phyloP scores from a whole-genome alignment of 2,329 filamentous ascomycete genomes.

The Sarocladium kiliense region DNA sequence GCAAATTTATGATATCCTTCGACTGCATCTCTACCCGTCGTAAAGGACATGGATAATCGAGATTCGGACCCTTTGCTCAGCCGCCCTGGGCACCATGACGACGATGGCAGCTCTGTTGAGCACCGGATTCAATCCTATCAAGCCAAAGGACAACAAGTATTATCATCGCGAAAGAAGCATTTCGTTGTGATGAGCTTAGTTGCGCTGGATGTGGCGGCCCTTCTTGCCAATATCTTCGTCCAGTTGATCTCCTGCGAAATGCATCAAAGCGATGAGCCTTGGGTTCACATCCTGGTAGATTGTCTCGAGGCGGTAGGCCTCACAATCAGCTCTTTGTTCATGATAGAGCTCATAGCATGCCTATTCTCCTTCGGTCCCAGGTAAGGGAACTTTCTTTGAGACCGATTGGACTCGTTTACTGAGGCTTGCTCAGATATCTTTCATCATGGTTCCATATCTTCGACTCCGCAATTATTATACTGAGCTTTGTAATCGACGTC shows the following conservation, averaged over 20 bases:
- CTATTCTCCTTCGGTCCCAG: conserved; percentile 50
- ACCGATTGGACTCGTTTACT: no score
- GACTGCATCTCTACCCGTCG: no score
- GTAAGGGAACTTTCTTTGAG: no score
- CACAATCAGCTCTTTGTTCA: conserved; percentile 59
- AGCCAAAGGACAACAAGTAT: conserved; percentile 15
- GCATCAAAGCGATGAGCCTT: conserved; percentile 30
- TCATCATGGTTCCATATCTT: conserved; percentile 56
- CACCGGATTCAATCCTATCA: not conserved
- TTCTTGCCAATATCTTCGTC: conserved; percentile 43
- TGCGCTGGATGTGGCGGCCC: conserved; percentile 37
- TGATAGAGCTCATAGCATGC: conserved; percentile 54
- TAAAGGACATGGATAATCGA: not conserved
- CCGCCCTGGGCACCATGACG: not conserved
- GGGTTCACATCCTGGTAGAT: conserved; percentile 32
- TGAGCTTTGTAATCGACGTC: conserved; percentile 58
- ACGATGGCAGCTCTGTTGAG: not conserved
- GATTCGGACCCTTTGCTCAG: conserved; percentile 1
- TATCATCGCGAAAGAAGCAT: conserved; percentile 37
- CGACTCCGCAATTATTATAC: conserved; percentile 57
- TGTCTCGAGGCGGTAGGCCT: conserved; percentile 47
- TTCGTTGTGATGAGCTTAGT: conserved; percentile 39
- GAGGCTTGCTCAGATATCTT: conserved; percentile 43
- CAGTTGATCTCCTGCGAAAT: conserved; percentile 44
- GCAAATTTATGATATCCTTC: not conserved